These are phyloP conservation scores for Aureobasidium leucospermi DNA, from an alignment of 2,329 filamentous ascomycete species.

Conservation along the genomic window DNA sequence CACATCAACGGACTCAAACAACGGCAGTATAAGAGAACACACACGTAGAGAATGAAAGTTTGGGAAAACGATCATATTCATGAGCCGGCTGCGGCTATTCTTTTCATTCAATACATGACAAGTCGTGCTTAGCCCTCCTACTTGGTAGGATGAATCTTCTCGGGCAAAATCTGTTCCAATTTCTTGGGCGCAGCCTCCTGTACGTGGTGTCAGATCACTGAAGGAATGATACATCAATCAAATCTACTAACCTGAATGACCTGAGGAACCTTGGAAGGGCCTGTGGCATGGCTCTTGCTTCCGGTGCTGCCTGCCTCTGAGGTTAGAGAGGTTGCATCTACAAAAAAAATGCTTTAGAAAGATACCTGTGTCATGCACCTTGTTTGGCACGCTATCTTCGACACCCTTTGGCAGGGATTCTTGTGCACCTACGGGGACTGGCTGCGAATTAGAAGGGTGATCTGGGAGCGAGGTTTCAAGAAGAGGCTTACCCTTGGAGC, in stretches of 20 bases:
- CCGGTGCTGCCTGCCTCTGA: neutral
- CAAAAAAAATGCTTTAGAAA: too few species aligned
- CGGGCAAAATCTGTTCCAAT: constrained; percentile 1
- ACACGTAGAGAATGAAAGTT: neutral
- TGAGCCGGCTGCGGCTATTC: constrained; percentile 5
- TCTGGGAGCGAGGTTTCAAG: neutral
- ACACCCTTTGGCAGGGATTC: neutral
- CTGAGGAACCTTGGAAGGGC: constrained; percentile 5
- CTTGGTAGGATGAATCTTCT: neutral
- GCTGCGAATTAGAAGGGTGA: neutral
- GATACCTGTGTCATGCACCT: neutral
- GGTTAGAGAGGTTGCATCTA: too few species aligned
- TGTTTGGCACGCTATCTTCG: constrained; percentile 6
- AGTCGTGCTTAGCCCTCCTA: neutral
- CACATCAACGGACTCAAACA: neutral
- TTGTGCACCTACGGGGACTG: neutral
- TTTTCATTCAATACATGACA: neutral
- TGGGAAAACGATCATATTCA: neutral
- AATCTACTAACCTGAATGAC: neutral
- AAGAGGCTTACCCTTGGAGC: constrained; percentile 2
- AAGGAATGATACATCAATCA: neutral
- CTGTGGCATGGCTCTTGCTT: constrained; percentile 4
- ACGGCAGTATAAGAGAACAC: neutral
- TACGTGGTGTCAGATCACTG: neutral
- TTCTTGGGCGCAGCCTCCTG: neutral